Evolutionary conservation across 129 eudicot genomes (phyloP).

Genomic region (Flaveria linearis): DNA sequence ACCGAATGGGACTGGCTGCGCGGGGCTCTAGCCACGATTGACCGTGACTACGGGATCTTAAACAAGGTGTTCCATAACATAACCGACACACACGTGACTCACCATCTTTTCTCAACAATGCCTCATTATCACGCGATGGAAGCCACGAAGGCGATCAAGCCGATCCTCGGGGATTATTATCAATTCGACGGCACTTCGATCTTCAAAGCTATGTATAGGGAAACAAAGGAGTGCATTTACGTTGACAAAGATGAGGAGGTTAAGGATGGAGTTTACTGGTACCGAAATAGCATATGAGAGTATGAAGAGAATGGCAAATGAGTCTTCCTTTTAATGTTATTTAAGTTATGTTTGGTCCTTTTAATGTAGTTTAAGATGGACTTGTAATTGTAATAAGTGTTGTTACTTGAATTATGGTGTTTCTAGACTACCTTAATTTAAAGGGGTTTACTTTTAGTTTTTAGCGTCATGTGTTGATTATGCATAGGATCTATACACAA

Average conservation of each 20-base stretch:
- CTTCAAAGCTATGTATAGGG: constrained; percentile 62
- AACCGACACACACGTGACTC: constrained; percentile 64
- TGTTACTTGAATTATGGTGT: constrained; percentile 20
- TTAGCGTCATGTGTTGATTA: not conserved
- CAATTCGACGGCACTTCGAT: constrained; percentile 61
- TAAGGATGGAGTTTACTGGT: constrained; percentile 67
- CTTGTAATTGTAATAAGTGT: constrained; percentile 27
- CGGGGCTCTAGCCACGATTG: constrained; percentile 63
- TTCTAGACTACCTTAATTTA: constrained; percentile 12
- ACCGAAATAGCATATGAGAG: constrained; percentile 50
- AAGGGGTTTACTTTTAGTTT: not conserved
- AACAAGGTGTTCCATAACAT: constrained; percentile 71
- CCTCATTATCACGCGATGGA: constrained; percentile 76
- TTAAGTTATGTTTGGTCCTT: constrained; percentile 29
- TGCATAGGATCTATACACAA: no score
- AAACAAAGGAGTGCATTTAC: constrained; percentile 62
- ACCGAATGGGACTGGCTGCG: constrained; percentile 75
- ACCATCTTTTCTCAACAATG: constrained; percentile 71
- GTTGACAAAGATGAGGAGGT: constrained; percentile 56
- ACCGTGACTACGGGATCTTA: constrained; percentile 56
- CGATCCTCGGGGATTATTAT: constrained; percentile 57
- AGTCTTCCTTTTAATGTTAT: constrained; percentile 21
- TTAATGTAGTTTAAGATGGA: constrained; percentile 13
- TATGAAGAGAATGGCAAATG: constrained; percentile 26
- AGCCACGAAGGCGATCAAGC: constrained; percentile 62